Evolutionary conservation across 106 monocot genomes (phyloP), one percentile per base, ranked within the genome.

Genomic region (Dendrobium huoshanense): DNA sequence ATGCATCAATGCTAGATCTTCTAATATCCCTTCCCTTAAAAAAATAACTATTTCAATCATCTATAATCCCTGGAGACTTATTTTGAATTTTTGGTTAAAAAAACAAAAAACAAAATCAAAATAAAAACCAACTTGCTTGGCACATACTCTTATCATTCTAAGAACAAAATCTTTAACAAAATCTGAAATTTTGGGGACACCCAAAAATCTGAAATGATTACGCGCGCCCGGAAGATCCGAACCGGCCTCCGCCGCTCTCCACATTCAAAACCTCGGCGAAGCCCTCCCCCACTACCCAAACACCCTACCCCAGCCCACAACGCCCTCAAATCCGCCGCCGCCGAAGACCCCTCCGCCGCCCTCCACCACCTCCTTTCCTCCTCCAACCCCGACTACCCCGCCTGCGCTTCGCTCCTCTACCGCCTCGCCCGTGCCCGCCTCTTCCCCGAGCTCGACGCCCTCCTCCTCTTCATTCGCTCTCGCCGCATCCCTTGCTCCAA

Each of bases 381-480:
- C 67, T 9, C 87, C 19, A 25, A 48, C 74, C 82, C 73, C 72
- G 80, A 78, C 78, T 91, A 91, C 83, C 86, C 89, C 45, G 37
- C 81, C 49, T 82, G 80, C 73, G 79, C 87, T 68, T 74, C 86
- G 58, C 80, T 93, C 75, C 79, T 89, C 86, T 85, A 88, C 92
- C 85, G 89, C 56, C 90, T 89, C 73, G 87, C 92, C 24, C 87
- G 90, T 73, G 22, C 82, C 78, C 85, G 85, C 75, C 74, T 73
- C 79, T 92, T 91, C 84, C 40, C 81, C 29, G 83, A 75, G 16
- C 58, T 95, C 78, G 85, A 87, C 49, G 2, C 83, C 40, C 85
- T 95, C 81, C 92, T 98, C 77, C 47, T 43, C 73, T 67, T 89
- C 85, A 48, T 92, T 81, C 78, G 78, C 18, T 77, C 85, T 72